Percentiles rank a stretch among this genome's conserved stretches.
Conservation (phyloP, 805 yeast genomes). For the Candida multigemmis region DNA sequence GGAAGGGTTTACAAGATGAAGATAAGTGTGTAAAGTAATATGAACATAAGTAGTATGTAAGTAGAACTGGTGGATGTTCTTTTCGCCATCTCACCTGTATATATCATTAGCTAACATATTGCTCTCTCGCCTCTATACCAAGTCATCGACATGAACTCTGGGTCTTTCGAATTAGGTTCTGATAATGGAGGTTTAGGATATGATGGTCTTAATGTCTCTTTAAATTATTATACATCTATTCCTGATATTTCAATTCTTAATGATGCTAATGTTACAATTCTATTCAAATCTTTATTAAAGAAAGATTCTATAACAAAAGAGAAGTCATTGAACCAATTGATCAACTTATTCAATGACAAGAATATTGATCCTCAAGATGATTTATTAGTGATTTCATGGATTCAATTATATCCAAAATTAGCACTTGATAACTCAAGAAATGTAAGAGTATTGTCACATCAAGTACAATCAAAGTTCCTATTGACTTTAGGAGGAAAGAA, state of each 20-base stretch:
- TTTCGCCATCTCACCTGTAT: no score
- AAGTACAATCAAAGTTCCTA: constrained; percentile 43
- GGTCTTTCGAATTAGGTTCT: neutral
- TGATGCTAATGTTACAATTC: constrained; percentile 44
- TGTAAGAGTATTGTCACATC: constrained; percentile 57
- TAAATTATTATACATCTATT: constrained; percentile 68
- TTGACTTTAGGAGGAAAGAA: constrained; percentile 44
- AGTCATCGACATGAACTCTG: no score
- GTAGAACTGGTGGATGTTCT: no score
- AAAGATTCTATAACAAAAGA: constrained; percentile 82
- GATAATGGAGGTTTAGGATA: constrained; percentile 17
- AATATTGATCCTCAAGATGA: constrained; percentile 20
- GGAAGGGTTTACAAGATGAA: no score
- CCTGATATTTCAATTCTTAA: constrained; percentile 43
- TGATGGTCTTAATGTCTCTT: constrained; percentile 44
- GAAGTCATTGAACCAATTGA: constrained; percentile 54
- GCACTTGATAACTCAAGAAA: constrained; percentile 61
- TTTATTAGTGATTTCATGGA: constrained; percentile 57
- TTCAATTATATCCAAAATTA: constrained; percentile 75
- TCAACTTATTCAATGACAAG: constrained; percentile 19
- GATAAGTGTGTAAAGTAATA: no score
- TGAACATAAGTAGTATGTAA: no score
- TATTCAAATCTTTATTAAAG: constrained; percentile 71
- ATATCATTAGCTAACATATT: no score
- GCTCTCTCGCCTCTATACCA: no score